Base-by-base conservation (phyloP, 2,329 filamentous ascomycete species). In the Emmonsia crescens region DNA sequence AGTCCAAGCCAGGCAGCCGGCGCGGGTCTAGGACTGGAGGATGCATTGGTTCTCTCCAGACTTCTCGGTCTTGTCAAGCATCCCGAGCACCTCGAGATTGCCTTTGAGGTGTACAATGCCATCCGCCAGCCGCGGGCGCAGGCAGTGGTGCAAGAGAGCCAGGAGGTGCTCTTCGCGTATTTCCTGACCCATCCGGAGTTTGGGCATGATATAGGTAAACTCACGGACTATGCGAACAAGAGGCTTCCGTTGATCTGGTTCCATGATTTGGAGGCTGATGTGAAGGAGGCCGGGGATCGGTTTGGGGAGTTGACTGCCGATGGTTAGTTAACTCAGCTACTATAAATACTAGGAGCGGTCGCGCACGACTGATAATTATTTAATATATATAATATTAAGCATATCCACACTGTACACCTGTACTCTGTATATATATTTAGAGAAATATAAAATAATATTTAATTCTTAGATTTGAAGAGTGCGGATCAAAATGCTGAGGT, bases 11-110 rank as follows among this genome's bases (percentile, higher is more conserved):
- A 72, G 5, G 73, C 71, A 1, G 67, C 74, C 27, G 74, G 74
- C 24, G 73, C 73, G 1, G 72, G 69, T 2, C 72, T 74, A 65
- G 72, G 72, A 0, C 67, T 76, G 21, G 74, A 76, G 63, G 73
- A 75, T 63, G 69, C 73, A 5, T 67, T 71, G 0, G 67, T 75
- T 0, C 66, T 75, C 14, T 66, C 68, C n/a, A 61, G 66, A 21
- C 63, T 76, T 1, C 70, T 75, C 8, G 49, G 49, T 10, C 49
- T 54, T n/a, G 49, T 54, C 9, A 21, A 31, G 49, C 36, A n/a
- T 21, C 29, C 49, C 3, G 29, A 21, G 2, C 49, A 54, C 21
- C 29, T 54, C 21, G 49, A 52, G 16, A 12, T 3, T 36, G 49
- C 49, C 2, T 54, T 36, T 19, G 24, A 54, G 29, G 49, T 54